These are phyloP conservation scores for Dactylorhiza incarnata DNA, from an alignment of 106 monocot species.

Conservation along the genomic window DNA sequence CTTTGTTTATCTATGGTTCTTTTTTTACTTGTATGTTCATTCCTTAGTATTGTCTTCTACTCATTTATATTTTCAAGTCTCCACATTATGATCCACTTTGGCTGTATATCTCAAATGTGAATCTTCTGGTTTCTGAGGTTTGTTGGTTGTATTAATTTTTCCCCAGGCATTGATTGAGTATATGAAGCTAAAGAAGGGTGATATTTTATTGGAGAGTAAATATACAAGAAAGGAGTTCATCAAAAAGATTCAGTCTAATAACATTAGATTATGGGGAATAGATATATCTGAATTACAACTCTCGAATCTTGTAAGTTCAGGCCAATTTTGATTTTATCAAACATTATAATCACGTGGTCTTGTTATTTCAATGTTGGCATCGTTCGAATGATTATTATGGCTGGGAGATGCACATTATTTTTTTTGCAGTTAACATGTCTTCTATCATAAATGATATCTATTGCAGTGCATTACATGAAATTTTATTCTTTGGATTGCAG, in stretches of 20 bases:
- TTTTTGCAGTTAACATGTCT: too few species aligned
- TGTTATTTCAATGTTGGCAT: too few species aligned
- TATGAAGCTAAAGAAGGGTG: constrained; percentile 39
- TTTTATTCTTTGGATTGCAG: too few species aligned
- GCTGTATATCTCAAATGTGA: neutral
- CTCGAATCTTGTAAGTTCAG: constrained; percentile 83
- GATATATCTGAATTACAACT: constrained; percentile 82
- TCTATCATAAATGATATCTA: too few species aligned
- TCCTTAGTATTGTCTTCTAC: neutral
- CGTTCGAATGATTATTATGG: too few species aligned
- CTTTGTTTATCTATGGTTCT: too few species aligned
- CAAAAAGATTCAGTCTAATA: constrained; percentile 61
- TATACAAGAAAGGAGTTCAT: constrained; percentile 74
- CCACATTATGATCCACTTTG: neutral
- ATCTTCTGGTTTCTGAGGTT: neutral
- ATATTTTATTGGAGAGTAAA: too few species aligned
- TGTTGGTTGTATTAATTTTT: neutral
- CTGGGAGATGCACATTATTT: too few species aligned
- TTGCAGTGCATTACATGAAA: too few species aligned
- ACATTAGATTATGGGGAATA: constrained; percentile 79
- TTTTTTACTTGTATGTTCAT: neutral
- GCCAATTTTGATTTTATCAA: neutral
- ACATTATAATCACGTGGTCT: neutral
- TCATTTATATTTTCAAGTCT: neutral
- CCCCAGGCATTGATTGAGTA: constrained; percentile 71